Percentiles rank a stretch among this genome's conserved stretches.
Conservation (phyloP, 139 green algal genomes). For the Chlorella sorokiniana region DNA sequence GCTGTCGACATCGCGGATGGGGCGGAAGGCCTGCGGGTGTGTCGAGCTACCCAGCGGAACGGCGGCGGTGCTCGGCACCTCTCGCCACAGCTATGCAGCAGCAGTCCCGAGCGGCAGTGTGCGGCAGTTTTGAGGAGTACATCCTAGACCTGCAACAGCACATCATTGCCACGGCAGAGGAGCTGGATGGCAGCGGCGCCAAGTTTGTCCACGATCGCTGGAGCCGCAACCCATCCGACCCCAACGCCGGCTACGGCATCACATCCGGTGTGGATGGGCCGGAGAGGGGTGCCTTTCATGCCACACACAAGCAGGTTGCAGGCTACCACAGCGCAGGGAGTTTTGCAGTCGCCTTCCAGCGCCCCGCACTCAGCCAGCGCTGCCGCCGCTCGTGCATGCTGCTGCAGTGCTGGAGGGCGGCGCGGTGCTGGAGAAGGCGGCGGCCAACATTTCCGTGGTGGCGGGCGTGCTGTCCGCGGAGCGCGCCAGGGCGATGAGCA, state of each 20-base stretch:
- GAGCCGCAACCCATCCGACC: constrained; percentile 46
- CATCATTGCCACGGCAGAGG: constrained; percentile 57
- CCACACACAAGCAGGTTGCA: no score
- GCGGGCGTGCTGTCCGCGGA: constrained; percentile 68
- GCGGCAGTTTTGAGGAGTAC: constrained; percentile 50
- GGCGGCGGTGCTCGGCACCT: neutral
- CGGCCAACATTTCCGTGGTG: constrained; percentile 82
- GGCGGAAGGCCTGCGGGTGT: no score
- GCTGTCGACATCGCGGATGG: no score
- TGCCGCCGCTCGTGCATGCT: neutral
- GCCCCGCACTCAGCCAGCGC: neutral
- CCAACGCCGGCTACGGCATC: constrained; percentile 83
- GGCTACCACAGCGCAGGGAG: no score
- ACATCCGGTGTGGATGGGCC: constrained; percentile 63
- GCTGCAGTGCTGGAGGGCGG: constrained; percentile 83
- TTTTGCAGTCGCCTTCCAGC: no score
- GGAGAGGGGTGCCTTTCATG: no score
- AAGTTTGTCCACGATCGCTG: constrained; percentile 69
- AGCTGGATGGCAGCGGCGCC: constrained; percentile 61
- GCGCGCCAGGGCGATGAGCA: constrained; percentile 74
- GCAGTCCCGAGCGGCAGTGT: neutral
- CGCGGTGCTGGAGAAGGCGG: constrained; percentile 90
- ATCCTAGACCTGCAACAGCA: constrained; percentile 50
- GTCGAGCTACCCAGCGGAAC: no score
- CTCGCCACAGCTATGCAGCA: neutral